Base-by-base conservation (phyloP, 1,284 basidiomycete genomes). In the Pyrrhoderma noxium region DNA sequence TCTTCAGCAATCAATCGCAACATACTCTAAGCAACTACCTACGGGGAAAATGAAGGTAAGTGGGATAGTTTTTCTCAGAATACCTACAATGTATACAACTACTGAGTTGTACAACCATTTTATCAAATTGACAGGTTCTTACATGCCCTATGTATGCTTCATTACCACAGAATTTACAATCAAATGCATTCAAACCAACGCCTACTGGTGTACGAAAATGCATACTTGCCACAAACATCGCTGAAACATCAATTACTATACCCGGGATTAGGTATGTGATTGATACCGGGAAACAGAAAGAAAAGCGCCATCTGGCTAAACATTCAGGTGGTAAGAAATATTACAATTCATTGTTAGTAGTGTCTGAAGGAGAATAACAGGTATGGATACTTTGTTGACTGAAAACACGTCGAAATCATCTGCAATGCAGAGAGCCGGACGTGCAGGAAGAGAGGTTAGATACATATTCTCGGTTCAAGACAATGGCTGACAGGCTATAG, bases 161-260 rank as follows among this genome's bases (percentile, higher is more conserved):
- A 2, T 79, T 95, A 48, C 84, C 90, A 5, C 80, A 86, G 7
- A 73, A 75, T 8, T 82, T 87, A 53, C 93, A 95, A 67, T 70
- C 79, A 44, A 82, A 82, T 65, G 89, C 89, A 56, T 96, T 97
- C 66, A 66, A 70, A 1, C 69, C 80, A 1, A 73, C 90, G 1
- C 83, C 90, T 2, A 63, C 77, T 0, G 76, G 82, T 47, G 82
- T 79, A 1, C 82, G 95, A 44, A 93, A 96, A 65, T 87, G 94
- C 62, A 91, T 98, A 52, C 74, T 99, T 23, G 87, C 93, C 0
- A 97, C 93, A 13, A 97, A 96, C 66, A 93, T 97, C 48, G 93
- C 95, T n/a, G 95, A 99, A 67, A 99, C 96, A 0, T 93, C 89
- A 19, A 90, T 99, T 65, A 99, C 95, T 3, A 96, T 99, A 61